Percentiles rank a stretch among this genome's conserved stretches.
Conservation (phyloP, 2,329 filamentous ascomycete species). For the Trichoderma pleuroti region DNA sequence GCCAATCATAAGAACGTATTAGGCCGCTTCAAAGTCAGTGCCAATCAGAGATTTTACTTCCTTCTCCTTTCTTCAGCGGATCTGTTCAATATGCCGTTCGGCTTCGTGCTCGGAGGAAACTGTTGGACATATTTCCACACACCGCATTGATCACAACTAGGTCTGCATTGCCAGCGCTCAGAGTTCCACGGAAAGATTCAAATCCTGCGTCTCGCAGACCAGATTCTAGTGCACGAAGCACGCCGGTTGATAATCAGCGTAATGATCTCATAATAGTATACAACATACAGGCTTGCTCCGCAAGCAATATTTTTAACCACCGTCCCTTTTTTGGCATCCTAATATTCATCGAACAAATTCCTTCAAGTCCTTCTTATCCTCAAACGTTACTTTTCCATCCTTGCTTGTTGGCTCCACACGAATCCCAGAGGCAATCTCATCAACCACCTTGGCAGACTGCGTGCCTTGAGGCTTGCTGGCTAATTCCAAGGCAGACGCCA, state of each 20-base stretch:
- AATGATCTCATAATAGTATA: not conserved
- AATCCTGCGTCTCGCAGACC: not conserved
- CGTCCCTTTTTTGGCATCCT: not conserved
- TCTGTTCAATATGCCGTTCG: not conserved
- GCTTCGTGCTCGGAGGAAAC: not conserved
- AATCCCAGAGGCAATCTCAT: slow-evolving; percentile 41
- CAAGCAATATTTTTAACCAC: not conserved
- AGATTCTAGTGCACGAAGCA: not conserved
- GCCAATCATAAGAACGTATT: not conserved
- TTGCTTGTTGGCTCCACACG: slow-evolving; percentile 54
- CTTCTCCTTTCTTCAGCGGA: not conserved
- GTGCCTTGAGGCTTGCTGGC: slow-evolving; percentile 33
- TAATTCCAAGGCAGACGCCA: slow-evolving; percentile 56
- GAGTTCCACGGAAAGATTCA: not conserved
- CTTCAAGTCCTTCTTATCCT: slow-evolving; percentile 56
- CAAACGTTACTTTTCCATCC: slow-evolving; percentile 65
- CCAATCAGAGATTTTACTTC: not conserved
- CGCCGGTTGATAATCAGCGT: not conserved
- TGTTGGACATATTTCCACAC: not conserved
- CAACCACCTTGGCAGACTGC: slow-evolving; percentile 16
- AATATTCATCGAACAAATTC: slow-evolving; percentile 46
- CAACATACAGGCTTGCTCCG: slow-evolving; percentile 12
- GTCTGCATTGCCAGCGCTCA: not conserved
- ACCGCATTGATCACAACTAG: not conserved
- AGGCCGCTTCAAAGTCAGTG: not conserved